Evolutionary conservation across 768 basidiomycete species (phyloP).

Genomic region (Tricholoma saponaceum): DNA sequence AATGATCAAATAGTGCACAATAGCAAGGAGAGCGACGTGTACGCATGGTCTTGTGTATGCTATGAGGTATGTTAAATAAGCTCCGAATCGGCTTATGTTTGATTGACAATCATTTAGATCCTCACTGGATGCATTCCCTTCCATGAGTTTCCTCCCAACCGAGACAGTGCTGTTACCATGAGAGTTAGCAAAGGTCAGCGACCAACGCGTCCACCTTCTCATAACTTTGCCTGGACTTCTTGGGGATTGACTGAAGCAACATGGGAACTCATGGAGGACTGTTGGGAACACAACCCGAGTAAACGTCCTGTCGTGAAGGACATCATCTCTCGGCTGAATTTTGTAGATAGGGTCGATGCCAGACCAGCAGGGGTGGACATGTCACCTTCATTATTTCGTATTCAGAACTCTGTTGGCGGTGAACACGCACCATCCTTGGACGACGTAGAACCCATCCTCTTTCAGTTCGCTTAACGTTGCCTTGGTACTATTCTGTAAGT

Average conservation of each 20-base stretch:
- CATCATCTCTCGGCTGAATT: neutral
- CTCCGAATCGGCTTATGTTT: no score
- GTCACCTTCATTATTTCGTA: neutral
- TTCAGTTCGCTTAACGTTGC: no score
- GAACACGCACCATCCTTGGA: no score
- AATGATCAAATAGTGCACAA: neutral
- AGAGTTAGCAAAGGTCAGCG: slow-evolving; percentile 13
- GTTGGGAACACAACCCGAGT: slow-evolving; percentile 18
- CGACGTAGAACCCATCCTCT: no score
- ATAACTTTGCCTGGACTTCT: slow-evolving; percentile 5
- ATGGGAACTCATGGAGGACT: slow-evolving; percentile 21
- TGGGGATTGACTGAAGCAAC: slow-evolving; percentile 15
- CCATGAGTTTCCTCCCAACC: slow-evolving; percentile 9
- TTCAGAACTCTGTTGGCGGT: no score
- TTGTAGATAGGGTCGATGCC: neutral
- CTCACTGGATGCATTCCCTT: slow-evolving; percentile 21
- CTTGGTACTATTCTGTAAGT: no score
- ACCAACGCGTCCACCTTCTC: slow-evolving; percentile 14
- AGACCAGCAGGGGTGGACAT: neutral
- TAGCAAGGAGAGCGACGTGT: slow-evolving; percentile 23
- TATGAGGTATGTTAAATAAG: slow-evolving; percentile 27
- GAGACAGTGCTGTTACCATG: slow-evolving; percentile 12
- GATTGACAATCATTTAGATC: slow-evolving; percentile 12
- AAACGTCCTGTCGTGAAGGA: slow-evolving; percentile 10
- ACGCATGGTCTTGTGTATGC: slow-evolving; percentile 23